Evolutionary conservation across 495 filamentous ascomycete species (phyloP).

Genomic region (Apodospora peruviana): DNA sequence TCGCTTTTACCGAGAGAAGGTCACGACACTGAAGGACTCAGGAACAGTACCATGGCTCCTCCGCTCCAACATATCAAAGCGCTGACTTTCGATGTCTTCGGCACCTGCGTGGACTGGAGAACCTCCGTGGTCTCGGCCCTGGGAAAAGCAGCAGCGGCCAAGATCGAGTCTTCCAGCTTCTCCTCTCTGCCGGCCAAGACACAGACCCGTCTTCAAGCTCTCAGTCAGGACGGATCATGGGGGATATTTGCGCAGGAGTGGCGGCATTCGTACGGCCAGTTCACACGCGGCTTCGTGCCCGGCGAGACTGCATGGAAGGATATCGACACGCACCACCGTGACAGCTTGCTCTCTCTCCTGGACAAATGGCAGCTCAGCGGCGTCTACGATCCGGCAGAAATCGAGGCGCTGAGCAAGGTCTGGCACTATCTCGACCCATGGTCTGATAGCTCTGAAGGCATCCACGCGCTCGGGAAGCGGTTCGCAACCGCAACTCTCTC

Average conservation of each 20-base stretch:
- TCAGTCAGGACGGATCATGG: slow-evolving; percentile 58
- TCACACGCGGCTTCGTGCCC: slow-evolving; percentile 51
- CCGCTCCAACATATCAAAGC: slow-evolving; percentile 28
- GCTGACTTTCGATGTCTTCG: slow-evolving; percentile 62
- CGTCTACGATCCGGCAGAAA: slow-evolving; percentile 55
- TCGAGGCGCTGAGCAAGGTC: slow-evolving; percentile 48
- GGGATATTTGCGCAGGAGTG: slow-evolving; percentile 59
- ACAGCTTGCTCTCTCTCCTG: slow-evolving; percentile 54
- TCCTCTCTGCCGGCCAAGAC: slow-evolving; percentile 36
- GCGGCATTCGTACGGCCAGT: slow-evolving; percentile 56
- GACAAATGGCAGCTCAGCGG: slow-evolving; percentile 44
- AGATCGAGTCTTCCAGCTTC: slow-evolving; percentile 22
- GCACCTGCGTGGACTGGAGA: slow-evolving; percentile 73
- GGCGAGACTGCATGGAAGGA: slow-evolving; percentile 41
- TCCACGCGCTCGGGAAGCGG: slow-evolving; percentile 47
- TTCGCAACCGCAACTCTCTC: slow-evolving; percentile 62
- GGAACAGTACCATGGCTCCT: neutral
- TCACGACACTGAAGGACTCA: neutral
- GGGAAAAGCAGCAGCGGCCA: slow-evolving; percentile 38
- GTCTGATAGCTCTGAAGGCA: slow-evolving; percentile 55
- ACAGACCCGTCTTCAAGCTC: slow-evolving; percentile 39
- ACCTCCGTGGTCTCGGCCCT: slow-evolving; percentile 52
- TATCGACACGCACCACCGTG: slow-evolving; percentile 64
- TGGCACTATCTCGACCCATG: slow-evolving; percentile 73
- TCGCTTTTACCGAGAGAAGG: neutral